phyloP scores from a whole-genome alignment of 805 yeast species.

The Candida nanaspora region DNA sequence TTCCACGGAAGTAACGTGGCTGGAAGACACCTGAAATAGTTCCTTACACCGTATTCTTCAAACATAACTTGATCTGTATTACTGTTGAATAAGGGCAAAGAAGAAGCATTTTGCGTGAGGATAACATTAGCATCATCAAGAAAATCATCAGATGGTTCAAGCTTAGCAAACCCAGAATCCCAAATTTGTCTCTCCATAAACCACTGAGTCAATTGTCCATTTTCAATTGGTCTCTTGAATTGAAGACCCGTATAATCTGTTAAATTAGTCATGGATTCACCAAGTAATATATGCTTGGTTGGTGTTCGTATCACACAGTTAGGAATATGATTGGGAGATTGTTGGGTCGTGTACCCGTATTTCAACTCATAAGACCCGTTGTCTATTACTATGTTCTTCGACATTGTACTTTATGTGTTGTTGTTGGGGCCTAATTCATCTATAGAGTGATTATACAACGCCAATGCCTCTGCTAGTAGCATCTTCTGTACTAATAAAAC shows the following conservation, averaged over 20 bases:
- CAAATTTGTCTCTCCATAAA: slow-evolving; percentile 81
- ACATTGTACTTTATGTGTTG: slow-evolving; percentile 3
- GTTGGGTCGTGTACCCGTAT: slow-evolving; percentile 41
- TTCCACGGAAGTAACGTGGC: slow-evolving; percentile 62
- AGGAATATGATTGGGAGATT: slow-evolving; percentile 45
- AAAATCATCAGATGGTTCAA: slow-evolving; percentile 30
- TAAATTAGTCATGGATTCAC: slow-evolving; percentile 58
- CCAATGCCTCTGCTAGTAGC: too few species aligned
- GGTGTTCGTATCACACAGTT: slow-evolving; percentile 71
- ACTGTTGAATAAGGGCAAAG: slow-evolving; percentile 72
- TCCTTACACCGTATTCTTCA: slow-evolving; percentile 83
- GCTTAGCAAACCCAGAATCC: slow-evolving; percentile 65
- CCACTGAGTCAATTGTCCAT: slow-evolving; percentile 89
- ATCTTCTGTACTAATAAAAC: too few species aligned
- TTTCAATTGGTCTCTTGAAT: slow-evolving; percentile 77
- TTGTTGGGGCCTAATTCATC: not conserved
- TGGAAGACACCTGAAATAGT: slow-evolving; percentile 59
- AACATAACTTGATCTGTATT: slow-evolving; percentile 88
- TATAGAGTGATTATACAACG: too few species aligned
- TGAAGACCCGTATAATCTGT: slow-evolving; percentile 69
- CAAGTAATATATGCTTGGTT: slow-evolving; percentile 67
- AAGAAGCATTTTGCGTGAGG: slow-evolving; percentile 74
- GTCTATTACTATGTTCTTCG: slow-evolving; percentile 55
- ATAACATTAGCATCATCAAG: slow-evolving; percentile 53
- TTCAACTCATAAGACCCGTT: slow-evolving; percentile 87